Conservation (phyloP, 805 yeast genomes). For the Metschnikowia chrysomelidarum region DNA sequence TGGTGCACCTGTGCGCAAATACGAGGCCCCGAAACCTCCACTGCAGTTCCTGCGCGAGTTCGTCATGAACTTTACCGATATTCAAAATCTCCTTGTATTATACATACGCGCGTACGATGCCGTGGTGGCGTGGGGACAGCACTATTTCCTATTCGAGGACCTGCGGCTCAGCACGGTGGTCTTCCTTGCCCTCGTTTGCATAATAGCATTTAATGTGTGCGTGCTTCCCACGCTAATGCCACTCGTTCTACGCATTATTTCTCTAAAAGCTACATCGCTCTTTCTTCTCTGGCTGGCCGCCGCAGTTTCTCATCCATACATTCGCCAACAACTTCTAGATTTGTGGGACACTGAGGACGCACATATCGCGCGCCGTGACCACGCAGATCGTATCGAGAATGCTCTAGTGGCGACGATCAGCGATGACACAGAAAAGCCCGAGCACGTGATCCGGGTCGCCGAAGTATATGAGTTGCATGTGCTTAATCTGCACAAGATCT, state of each 20-base stretch:
- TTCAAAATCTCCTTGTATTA: constrained; percentile 74
- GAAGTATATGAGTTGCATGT: constrained; percentile 70
- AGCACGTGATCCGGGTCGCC: constrained; percentile 36
- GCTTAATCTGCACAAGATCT: constrained; percentile 48
- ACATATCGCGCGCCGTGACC: constrained; percentile 47
- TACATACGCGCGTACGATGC: constrained; percentile 65
- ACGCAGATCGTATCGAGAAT: constrained; percentile 50
- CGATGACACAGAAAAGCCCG: constrained; percentile 10
- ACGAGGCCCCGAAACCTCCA: constrained; percentile 63
- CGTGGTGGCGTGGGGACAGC: constrained; percentile 45
- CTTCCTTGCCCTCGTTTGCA: constrained; percentile 38
- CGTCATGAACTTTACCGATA: constrained; percentile 72
- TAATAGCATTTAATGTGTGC: constrained; percentile 23
- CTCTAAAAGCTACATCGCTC: constrained; percentile 29
- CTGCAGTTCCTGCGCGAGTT: constrained; percentile 80
- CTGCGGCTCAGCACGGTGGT: constrained; percentile 56
- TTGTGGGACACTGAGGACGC: constrained; percentile 63
- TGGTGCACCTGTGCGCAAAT: constrained; percentile 44
- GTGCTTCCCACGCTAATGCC: constrained; percentile 30
- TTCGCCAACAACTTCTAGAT: constrained; percentile 47
- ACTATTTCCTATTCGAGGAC: constrained; percentile 62
- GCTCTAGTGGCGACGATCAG: constrained; percentile 20
- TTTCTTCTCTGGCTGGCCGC: constrained; percentile 52
- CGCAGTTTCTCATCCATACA: constrained; percentile 50
- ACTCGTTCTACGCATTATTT: constrained; percentile 25